Percentiles rank a stretch among this genome's conserved stretches.
phyloP scores from a whole-genome alignment of 2,329 filamentous ascomycete species.

The Paramyrothecium roridum region DNA sequence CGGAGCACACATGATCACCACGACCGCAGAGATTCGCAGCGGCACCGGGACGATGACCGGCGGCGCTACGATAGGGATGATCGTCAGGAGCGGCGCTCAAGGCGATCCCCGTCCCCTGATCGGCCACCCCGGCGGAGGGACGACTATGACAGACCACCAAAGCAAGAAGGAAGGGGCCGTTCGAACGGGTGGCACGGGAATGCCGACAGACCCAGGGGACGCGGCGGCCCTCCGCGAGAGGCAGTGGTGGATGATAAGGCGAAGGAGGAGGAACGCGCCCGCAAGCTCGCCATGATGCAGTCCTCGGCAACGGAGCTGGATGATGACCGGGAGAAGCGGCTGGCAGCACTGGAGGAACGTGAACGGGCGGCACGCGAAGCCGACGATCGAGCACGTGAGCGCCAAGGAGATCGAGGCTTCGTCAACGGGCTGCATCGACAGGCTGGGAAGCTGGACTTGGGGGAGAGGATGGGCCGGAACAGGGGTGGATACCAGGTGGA shows the following conservation, averaged over 20 bases:
- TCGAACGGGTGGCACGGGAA: neutral
- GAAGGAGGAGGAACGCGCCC: conserved; percentile 56
- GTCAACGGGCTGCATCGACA: conserved; percentile 61
- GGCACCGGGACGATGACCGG: conserved; percentile 24
- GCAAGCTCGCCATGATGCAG: conserved; percentile 72
- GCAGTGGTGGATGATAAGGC: conserved; percentile 20
- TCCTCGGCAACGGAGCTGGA: conserved; percentile 68
- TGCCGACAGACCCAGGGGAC: neutral
- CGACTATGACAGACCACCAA: conserved; percentile 15
- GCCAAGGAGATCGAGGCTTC: conserved; percentile 63
- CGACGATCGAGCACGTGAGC: conserved; percentile 63
- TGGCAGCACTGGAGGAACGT: conserved; percentile 62
- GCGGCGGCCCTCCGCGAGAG: conserved; percentile 8
- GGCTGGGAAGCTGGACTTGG: conserved; percentile 48
- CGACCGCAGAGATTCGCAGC: conserved; percentile 8
- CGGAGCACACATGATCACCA: conserved; percentile 12
- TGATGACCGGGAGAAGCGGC: conserved; percentile 62
- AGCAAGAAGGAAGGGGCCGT: neutral
- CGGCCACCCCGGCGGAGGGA: conserved; percentile 1
- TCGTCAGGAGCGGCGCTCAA: conserved; percentile 24
- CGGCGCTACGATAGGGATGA: conserved; percentile 20
- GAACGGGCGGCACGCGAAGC: conserved; percentile 63
- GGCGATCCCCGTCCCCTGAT: conserved; percentile 6
- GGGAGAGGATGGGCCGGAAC: conserved; percentile 48
- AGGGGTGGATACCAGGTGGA: conserved; percentile 42